These are phyloP conservation scores for Candida buenavistaensis DNA, from an alignment of 1,139 yeast genomes.

Conservation along the genomic window DNA sequence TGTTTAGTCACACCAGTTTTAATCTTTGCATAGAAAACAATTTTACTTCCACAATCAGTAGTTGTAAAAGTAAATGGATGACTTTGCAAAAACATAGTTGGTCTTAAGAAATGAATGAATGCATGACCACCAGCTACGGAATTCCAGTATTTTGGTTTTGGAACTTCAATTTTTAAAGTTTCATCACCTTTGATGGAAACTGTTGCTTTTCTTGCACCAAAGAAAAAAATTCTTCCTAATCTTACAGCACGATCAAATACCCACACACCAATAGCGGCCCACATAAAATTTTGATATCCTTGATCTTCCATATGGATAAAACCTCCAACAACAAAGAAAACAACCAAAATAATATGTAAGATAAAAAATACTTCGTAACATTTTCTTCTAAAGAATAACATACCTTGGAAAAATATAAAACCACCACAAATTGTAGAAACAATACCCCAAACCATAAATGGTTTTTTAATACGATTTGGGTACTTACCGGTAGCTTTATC, in stretches of 20 bases:
- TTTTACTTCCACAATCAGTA: constrained; percentile 20
- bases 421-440: constrained; percentile 34
- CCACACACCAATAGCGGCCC: constrained; percentile 43
- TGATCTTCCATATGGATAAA: constrained; percentile 35
- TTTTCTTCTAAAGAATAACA: constrained; percentile 35
- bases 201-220: constrained; percentile 37
- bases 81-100: constrained; percentile 41
- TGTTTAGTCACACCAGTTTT: constrained; percentile 36
- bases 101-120: constrained; percentile 45
- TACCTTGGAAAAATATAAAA: constrained; percentile 34
- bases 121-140: constrained; percentile 51
- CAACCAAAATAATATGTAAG: constrained; percentile 39
- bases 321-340: constrained; percentile 36
- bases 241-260: constrained; percentile 38
- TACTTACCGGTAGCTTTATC: constrained; percentile 16
- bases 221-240: constrained; percentile 26
- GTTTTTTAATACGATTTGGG: constrained; percentile 13
- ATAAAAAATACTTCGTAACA: constrained; percentile 42
- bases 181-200: constrained; percentile 37
- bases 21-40: constrained; percentile 29
- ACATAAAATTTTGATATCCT: constrained; percentile 37
- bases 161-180: constrained; percentile 38
- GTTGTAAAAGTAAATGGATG: constrained; percentile 33
- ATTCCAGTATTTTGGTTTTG: constrained; percentile 38
- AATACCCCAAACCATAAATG: constrained; percentile 50